These are phyloP conservation scores for Lolium rigidum DNA, from an alignment of 176 grass and related monocot genomes.

Conservation along the genomic window DNA sequence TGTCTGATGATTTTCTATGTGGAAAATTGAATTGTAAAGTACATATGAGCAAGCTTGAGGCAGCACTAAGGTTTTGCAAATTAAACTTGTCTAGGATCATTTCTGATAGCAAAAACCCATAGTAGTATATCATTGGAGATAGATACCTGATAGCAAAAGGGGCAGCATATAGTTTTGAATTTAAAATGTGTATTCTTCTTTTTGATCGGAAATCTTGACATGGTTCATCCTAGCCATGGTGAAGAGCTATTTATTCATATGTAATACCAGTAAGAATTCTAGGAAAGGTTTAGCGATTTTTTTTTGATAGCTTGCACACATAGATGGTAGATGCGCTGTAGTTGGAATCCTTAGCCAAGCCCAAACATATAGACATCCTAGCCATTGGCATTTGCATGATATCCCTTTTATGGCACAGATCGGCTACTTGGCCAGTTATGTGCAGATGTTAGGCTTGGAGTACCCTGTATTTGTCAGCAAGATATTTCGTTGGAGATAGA, in stretches of 20 bases:
- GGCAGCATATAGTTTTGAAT: constrained; percentile 10
- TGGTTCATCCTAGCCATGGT: not conserved
- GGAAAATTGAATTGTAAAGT: constrained; percentile 16
- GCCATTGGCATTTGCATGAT: constrained; percentile 31
- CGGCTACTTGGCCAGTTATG: not conserved
- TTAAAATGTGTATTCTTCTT: not conserved
- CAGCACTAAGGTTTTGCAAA: not conserved
- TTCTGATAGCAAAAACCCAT: not conserved
- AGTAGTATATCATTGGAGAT: not conserved
- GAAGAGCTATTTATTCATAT: constrained; percentile 32
- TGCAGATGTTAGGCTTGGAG: constrained; percentile 16
- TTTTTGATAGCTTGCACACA: not conserved
- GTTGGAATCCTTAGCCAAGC: not conserved
- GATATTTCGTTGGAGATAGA: not conserved
- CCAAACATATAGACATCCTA: not conserved
- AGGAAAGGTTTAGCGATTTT: not conserved
- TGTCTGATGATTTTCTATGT: not conserved
- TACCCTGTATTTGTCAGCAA: not conserved
- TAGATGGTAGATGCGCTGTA: not conserved
- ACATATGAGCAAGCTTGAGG: not conserved
- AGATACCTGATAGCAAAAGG: not conserved
- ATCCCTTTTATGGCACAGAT: not conserved
- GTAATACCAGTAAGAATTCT: not conserved
- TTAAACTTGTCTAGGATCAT: not conserved
- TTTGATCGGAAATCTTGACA: not conserved